Evolutionary conservation across 768 basidiomycete genomes (phyloP).

Genomic region (Hydnum rufescens): DNA sequence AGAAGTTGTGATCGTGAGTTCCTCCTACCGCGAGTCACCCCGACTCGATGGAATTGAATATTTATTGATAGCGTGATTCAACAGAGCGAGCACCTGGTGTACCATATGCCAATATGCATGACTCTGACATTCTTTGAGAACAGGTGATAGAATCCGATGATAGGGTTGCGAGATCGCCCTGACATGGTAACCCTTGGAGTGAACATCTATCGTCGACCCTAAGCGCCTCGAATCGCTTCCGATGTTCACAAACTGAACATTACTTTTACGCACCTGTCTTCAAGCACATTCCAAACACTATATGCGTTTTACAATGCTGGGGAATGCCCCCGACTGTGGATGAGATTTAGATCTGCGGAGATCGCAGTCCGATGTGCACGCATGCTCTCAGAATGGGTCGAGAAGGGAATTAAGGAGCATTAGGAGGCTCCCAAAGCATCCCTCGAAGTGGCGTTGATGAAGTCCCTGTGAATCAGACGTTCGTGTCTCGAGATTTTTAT

Average conservation of each 20-base stretch:
- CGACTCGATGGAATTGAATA: neutral
- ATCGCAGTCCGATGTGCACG: constrained; percentile 23
- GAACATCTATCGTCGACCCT: constrained; percentile 58
- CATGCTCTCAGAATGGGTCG: neutral
- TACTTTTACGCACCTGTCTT: constrained; percentile 38
- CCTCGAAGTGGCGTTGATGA: too few relatives aligned
- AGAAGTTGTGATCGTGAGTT: constrained; percentile 69
- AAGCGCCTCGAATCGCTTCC: constrained; percentile 45
- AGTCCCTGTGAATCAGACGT: too few relatives aligned
- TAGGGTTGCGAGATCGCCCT: constrained; percentile 11
- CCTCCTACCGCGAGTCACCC: neutral
- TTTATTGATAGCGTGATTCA: constrained; percentile 47
- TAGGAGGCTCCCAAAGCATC: neutral
- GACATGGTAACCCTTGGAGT: constrained; percentile 13
- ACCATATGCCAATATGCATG: constrained; percentile 82
- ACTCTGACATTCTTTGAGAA: constrained; percentile 76
- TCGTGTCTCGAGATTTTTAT: too few relatives aligned
- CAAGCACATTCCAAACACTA: constrained; percentile 24
- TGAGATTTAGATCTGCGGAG: constrained; percentile 45
- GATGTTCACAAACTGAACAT: constrained; percentile 37
- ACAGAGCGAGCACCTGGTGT: constrained; percentile 79
- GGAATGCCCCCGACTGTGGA: constrained; percentile 62
- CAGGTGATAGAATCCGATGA: constrained; percentile 14
- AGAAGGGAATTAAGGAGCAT: neutral
- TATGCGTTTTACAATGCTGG: constrained; percentile 88